A percentile compares a stretch with the other conserved stretches of the same genome.
These are phyloP conservation scores for Fusarium sp. DNA, from an alignment of 2,329 filamentous ascomycete species.

Conservation along the genomic window DNA sequence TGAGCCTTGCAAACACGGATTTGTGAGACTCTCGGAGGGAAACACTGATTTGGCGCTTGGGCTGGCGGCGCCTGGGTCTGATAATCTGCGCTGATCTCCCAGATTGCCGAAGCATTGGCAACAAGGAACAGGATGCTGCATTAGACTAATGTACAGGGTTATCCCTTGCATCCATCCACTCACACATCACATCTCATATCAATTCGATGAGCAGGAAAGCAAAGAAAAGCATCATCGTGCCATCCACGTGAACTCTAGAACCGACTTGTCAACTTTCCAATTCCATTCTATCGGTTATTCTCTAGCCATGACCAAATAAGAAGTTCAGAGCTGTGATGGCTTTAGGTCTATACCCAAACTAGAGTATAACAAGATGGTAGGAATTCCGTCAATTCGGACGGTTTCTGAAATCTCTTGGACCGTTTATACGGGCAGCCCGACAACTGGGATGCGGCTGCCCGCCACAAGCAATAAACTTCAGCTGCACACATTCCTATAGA, in stretches of 20 bases:
- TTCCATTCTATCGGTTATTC: background rate
- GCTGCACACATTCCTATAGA: conserved; percentile 25
- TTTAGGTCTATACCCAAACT: background rate
- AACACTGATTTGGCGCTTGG: background rate
- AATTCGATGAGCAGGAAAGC: background rate
- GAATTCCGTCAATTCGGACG: background rate
- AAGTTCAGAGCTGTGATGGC: background rate
- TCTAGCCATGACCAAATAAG: background rate
- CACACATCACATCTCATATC: background rate
- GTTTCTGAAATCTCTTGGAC: background rate
- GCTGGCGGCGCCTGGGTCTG: background rate
- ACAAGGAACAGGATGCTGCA: conserved; percentile 19
- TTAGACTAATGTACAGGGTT: background rate
- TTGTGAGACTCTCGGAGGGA: background rate
- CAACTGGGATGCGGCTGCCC: conserved; percentile 2
- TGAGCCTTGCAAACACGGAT: background rate
- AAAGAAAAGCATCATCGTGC: background rate
- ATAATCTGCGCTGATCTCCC: background rate
- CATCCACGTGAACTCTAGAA: background rate
- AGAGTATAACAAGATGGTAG: background rate
- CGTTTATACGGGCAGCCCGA: conserved; percentile 23
- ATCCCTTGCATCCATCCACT: background rate
- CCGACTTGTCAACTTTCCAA: background rate
- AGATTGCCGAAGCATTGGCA: conserved; percentile 20
- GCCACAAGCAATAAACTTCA: conserved; percentile 15